phyloP scores from a whole-genome alignment of 768 basidiomycete genomes.

The Naematelia aurantialba region DNA sequence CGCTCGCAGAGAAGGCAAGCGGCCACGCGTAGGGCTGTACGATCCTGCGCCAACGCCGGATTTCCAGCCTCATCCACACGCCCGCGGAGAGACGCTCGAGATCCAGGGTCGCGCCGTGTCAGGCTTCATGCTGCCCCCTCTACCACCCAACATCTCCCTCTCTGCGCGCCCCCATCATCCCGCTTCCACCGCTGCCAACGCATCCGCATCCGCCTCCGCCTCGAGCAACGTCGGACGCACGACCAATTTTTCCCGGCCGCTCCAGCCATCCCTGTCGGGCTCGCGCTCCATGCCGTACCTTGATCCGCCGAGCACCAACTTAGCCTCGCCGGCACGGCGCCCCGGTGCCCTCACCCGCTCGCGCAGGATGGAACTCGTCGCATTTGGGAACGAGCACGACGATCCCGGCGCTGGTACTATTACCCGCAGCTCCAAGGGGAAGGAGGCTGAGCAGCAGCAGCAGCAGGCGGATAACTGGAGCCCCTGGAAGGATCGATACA shows the following conservation, averaged over 20 bases:
- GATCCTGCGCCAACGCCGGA: neutral
- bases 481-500: slow-evolving; percentile 22
- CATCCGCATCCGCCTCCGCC: slow-evolving; percentile 1
- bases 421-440: neutral
- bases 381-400: slow-evolving; percentile 10
- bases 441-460: neutral
- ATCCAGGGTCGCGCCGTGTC: slow-evolving; percentile 23
- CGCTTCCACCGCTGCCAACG: too few species aligned
- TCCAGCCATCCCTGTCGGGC: neutral
- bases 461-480: slow-evolving; percentile 20
- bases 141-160: slow-evolving; percentile 23
- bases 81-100: neutral
- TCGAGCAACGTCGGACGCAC: neutral
- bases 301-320: slow-evolving; percentile 17
- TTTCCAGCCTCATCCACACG: too few species aligned
- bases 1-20: slow-evolving; percentile 5
- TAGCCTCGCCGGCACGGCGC: slow-evolving; percentile 13
- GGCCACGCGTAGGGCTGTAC: neutral
- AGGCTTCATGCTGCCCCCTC: slow-evolving; percentile 24
- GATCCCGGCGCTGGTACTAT: neutral
- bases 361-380: slow-evolving; percentile 13
- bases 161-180: slow-evolving; percentile 3
- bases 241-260: slow-evolving; percentile 28
- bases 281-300: slow-evolving; percentile 29
- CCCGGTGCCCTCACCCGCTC: slow-evolving; percentile 12